These are phyloP conservation scores for Jaltomata sinuosa DNA, from an alignment of 257 asterid genomes.

Conservation along the genomic window DNA sequence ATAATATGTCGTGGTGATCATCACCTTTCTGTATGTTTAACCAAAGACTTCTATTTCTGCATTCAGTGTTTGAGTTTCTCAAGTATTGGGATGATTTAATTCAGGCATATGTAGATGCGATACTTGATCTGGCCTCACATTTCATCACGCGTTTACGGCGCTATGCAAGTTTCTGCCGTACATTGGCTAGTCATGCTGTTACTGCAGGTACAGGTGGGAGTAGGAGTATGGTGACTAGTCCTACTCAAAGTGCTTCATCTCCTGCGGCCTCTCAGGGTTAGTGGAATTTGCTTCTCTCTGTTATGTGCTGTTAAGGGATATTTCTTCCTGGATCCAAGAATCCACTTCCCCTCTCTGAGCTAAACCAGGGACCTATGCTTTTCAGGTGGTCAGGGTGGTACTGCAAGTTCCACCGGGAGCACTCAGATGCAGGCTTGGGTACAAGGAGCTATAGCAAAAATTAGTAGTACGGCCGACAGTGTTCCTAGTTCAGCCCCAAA, in stretches of 20 bases:
- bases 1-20: neutral
- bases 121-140: slow-evolving; percentile 97
- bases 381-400: slow-evolving; percentile 64
- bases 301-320: neutral
- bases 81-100: slow-evolving; percentile 2
- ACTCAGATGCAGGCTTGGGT: slow-evolving; percentile 98
- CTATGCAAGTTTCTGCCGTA: slow-evolving; percentile 99
- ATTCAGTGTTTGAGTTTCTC: slow-evolving; percentile 7
- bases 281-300: slow-evolving; percentile 8
- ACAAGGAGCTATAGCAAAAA: slow-evolving; percentile 98
- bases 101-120: slow-evolving; percentile 98
- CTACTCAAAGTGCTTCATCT: slow-evolving; percentile 69
- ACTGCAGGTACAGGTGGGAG: slow-evolving; percentile 92
- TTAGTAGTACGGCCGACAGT: slow-evolving; percentile 75
- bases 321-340: neutral
- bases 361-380: slow-evolving; percentile 4
- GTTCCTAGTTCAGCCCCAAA: slow-evolving; percentile 78
- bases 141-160: slow-evolving; percentile 97
- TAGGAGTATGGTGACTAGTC: slow-evolving; percentile 82
- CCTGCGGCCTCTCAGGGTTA: slow-evolving; percentile 74
- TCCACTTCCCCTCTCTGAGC: neutral
- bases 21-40: neutral
- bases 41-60: neutral
- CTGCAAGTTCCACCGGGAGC: slow-evolving; percentile 82
- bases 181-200: slow-evolving; percentile 96